Evolutionary conservation across 805 yeast species (phyloP), one percentile per base, ranked within the genome.

Genomic region (Peterozyma toletana): DNA sequence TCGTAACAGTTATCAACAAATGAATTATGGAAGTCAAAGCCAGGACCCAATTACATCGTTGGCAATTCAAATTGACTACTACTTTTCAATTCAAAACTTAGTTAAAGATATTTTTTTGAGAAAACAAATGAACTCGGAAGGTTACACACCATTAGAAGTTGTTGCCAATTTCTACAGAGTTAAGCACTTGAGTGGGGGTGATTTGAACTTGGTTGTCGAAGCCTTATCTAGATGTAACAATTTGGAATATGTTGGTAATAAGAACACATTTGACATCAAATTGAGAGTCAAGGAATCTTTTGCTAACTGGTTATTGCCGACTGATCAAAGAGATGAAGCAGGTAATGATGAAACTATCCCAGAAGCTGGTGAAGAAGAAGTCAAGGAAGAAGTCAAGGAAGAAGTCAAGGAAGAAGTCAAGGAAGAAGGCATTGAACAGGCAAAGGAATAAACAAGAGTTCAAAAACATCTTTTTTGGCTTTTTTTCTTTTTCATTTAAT

Each of bases 1-100:
- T 35, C 38, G 33, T 21, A 27, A 34, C 33, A 35, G 34, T 11
- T 29, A 30, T 11, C 13, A 31, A 13, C 15, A 31, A 5, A 31
- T 14, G 3, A 31, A 14, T 13, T 31, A 31, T 31, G 15, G 15
- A 3, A 31, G 10, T 31, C 34, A 21, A 21, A 21, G 27, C 7
- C 40, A 39, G 17, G 50, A 46, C 21, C 54, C 57, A 47, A 44
- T 50, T 6, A 44, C 47, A 13, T 51, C 54, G 16, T 49, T 60
- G 34, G 55, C 75, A 7, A 62, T 60, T 62, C 98, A 90, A 70
- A 69, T 91, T 42, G 93, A 87, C 59, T 93, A 93, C 70, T 93
- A 93, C 64, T 86, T 93, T 67, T 83, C 95, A 30, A 71, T 81
- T 41, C 96, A 88, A 54, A 93, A 93, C 64, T 72, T 93, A 64